A percentile compares a stretch with the other conserved stretches of the same genome.
Evolutionary conservation across 139 green algal species (phyloP).

Genomic region (Coelastrella sp.): DNA sequence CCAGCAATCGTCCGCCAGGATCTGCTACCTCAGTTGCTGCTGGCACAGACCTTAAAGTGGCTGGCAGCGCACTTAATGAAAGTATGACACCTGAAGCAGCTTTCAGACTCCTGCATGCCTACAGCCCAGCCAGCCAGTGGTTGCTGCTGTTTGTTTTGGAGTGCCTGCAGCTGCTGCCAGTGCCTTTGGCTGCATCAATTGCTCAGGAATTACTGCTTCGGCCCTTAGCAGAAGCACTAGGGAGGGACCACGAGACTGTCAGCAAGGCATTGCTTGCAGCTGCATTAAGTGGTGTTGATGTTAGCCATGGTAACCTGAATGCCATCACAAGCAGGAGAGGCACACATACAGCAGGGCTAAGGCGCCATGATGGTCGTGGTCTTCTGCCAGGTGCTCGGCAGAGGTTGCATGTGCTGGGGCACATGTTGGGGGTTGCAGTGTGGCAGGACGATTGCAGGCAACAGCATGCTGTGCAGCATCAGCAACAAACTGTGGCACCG

Average conservation of each 20-base stretch:
- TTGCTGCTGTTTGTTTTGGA: conserved; percentile 2
- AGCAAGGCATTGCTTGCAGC: conserved; percentile 10
- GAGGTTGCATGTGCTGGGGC: conserved; percentile 11
- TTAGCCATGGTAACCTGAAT: too few species aligned
- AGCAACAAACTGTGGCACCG: not conserved
- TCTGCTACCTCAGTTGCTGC: too few species aligned
- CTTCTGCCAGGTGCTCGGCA: not conserved
- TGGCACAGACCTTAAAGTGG: not conserved
- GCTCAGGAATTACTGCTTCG: not conserved
- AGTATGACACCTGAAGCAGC: not conserved
- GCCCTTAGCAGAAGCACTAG: not conserved
- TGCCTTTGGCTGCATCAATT: not conserved
- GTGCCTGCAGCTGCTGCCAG: conserved; percentile 30
- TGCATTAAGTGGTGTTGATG: not conserved
- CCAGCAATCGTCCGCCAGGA: too few species aligned
- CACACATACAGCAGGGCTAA: not conserved
- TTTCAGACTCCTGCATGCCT: not conserved
- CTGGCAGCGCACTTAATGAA: not conserved
- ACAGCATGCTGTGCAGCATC: not conserved
- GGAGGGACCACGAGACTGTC: not conserved
- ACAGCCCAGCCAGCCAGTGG: not conserved
- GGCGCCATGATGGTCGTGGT: not conserved
- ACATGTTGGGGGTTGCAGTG: not conserved
- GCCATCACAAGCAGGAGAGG: too few species aligned
- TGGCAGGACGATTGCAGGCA: conserved; percentile 28